Evolutionary conservation across 202 grass and related monocot species (phyloP).

Genomic region (Setaria viridis): DNA sequence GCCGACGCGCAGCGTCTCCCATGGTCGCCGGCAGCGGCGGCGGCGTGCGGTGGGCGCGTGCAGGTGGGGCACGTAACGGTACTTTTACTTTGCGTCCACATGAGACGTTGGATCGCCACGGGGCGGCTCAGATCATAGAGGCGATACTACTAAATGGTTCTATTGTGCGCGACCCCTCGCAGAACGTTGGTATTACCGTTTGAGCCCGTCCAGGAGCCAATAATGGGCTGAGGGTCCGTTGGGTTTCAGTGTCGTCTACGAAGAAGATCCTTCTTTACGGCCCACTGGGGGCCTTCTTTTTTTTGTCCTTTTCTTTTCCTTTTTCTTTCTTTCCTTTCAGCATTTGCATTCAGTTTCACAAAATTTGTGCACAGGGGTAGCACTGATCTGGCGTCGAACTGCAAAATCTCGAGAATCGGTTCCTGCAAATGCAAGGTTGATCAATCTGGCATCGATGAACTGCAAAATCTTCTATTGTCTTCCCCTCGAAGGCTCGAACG

Average conservation of each 20-base stretch:
- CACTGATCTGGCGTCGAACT: too few species aligned
- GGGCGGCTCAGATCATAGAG: background rate
- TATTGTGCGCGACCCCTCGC: too few species aligned
- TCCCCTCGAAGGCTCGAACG: background rate
- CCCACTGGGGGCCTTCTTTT: background rate
- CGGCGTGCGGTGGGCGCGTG: background rate
- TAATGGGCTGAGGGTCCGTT: background rate
- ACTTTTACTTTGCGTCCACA: too few species aligned
- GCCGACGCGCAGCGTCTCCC: background rate
- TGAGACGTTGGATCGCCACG: background rate
- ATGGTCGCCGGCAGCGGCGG: background rate
- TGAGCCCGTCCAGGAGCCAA: too few species aligned
- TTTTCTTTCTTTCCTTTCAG: too few species aligned
- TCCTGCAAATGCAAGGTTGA: background rate
- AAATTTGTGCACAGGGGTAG: background rate
- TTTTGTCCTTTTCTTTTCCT: background rate
- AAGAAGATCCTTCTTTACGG: background rate
- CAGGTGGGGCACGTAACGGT: background rate
- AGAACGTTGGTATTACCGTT: too few species aligned
- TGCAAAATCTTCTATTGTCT: background rate
- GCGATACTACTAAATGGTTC: too few species aligned
- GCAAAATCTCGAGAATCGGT: too few species aligned
- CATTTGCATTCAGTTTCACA: background rate
- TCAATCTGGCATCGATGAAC: background rate
- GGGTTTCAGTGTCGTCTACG: too few species aligned